Evolutionary conservation across 495 filamentous ascomycete species (phyloP).

Genomic region (Astrothelium macrocarpum): DNA sequence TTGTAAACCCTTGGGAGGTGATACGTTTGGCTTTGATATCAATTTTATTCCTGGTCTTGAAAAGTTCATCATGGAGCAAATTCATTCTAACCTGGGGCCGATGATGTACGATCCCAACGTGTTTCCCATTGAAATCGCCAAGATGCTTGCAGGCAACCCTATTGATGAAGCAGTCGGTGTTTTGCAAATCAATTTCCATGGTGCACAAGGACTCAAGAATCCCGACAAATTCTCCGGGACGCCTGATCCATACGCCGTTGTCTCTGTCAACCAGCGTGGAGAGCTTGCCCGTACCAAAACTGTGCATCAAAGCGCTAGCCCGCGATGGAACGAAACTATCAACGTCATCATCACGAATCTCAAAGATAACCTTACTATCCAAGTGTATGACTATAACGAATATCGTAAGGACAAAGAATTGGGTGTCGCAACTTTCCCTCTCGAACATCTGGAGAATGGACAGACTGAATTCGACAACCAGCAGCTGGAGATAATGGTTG

Average conservation of each 20-base stretch:
- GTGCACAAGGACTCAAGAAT: constrained; percentile 86
- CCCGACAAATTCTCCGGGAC: constrained; percentile 87
- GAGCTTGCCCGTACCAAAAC: constrained; percentile 83
- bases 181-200: constrained; percentile 80
- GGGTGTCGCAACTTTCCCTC: constrained; percentile 68
- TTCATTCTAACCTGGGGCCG: constrained; percentile 80
- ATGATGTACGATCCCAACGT: constrained; percentile 98
- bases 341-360: constrained; percentile 88
- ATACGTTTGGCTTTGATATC: constrained; percentile 93
- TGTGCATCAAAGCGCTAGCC: constrained; percentile 72
- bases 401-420: constrained; percentile 94
- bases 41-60: constrained; percentile 95
- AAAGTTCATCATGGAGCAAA: constrained; percentile 87
- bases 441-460: constrained; percentile 66
- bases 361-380: constrained; percentile 72
- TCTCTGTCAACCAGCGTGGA: constrained; percentile 75
- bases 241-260: constrained; percentile 79
- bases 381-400: constrained; percentile 89
- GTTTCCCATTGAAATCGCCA: constrained; percentile 96
- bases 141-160: constrained; percentile 92
- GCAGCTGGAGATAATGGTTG: constrained; percentile 71
- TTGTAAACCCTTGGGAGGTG: constrained; percentile 94
- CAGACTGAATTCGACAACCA: constrained; percentile 71
- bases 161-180: constrained; percentile 96
- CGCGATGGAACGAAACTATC: constrained; percentile 91